These are phyloP conservation scores for Immersiporthe knoxdaviesiana DNA, from an alignment of 2,329 filamentous ascomycete genomes.

Conservation along the genomic window DNA sequence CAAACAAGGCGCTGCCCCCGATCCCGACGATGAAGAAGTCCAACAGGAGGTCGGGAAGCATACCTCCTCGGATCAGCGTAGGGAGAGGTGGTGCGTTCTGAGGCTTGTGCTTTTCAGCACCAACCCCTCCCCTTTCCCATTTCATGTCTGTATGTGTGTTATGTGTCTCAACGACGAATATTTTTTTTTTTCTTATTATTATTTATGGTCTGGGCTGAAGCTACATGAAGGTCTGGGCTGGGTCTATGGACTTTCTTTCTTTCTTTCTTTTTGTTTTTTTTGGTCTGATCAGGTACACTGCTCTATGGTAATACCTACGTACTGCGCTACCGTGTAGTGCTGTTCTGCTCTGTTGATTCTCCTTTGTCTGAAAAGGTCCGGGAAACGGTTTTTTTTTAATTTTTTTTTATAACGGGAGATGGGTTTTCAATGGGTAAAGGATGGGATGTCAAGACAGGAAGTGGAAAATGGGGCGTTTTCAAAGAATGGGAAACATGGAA, in stretches of 20 bases:
- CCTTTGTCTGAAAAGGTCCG: slow-evolving; percentile 9
- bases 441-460: background rate
- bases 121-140: no score
- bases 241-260: background rate
- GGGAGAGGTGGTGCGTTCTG: slow-evolving; percentile 12
- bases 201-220: no score
- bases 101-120: background rate
- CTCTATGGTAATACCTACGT: slow-evolving; percentile 7
- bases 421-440: background rate
- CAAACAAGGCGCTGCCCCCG: slow-evolving; percentile 58
- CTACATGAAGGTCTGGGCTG: background rate
- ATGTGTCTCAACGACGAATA: background rate
- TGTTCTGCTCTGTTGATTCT: background rate
- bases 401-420: background rate
- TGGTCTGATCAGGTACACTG: background rate
- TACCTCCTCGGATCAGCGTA: slow-evolving; percentile 22
- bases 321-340: slow-evolving; percentile 2
- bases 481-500: background rate
- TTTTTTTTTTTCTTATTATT: background rate
- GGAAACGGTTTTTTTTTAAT: no score
- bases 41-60: slow-evolving; percentile 23
- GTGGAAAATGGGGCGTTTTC: background rate
- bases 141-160: slow-evolving; percentile 4
- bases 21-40: slow-evolving; percentile 45
- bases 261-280: background rate